Evolutionary conservation across 2,329 filamentous ascomycete species (phyloP), one percentile per base, ranked within the genome.

Genomic region (Aquanectria penicillioides): DNA sequence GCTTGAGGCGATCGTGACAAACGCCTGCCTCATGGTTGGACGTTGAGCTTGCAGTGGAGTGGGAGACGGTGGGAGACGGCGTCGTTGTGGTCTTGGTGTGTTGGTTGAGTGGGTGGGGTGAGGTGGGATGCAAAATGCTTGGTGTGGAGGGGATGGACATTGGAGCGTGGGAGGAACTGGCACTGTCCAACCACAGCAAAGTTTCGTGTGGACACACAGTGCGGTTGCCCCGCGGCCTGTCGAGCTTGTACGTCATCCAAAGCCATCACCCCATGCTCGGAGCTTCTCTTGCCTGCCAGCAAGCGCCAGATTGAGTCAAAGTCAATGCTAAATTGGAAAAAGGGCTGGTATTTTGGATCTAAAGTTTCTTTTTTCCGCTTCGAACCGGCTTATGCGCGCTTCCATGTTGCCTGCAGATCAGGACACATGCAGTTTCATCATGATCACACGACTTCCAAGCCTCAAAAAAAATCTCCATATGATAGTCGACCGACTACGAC

Each of bases 1-100:
- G 59, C 23, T 31, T 29, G 53, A 59, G 43, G 59, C 52, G 65
- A 70, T 69, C 62, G 69, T 72, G 68, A 72, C 70, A 72, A 72
- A 72, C 70, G 62, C 59, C 61, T 46, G 59, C n/a, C 61, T 48
- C 36, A 61, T 71, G 68, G 71, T 72, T 72, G 68, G 70, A 67
- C 56, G 62, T 44, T 17, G 44, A 22, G 26, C 6, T 36, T n/a
- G n/a, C 53, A 58, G 68, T 70, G 68, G 68, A 67, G 68, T 64
- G 40, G 49, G 40, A 49, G 50, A 46, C 41, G 41, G 41, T n/a
- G n/a, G n/a, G n/a, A n/a, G n/a, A 51, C 33, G 47, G 31, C 38
- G 38, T 46, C 31, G 38, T 40, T 52, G 53, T 50, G 56, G 33
- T 62, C 36, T 48, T 56, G 49, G 41, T 58, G 23, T 57, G 62